Conservation (phyloP, 257 asterid genomes). For the Capsicum pubescens region DNA sequence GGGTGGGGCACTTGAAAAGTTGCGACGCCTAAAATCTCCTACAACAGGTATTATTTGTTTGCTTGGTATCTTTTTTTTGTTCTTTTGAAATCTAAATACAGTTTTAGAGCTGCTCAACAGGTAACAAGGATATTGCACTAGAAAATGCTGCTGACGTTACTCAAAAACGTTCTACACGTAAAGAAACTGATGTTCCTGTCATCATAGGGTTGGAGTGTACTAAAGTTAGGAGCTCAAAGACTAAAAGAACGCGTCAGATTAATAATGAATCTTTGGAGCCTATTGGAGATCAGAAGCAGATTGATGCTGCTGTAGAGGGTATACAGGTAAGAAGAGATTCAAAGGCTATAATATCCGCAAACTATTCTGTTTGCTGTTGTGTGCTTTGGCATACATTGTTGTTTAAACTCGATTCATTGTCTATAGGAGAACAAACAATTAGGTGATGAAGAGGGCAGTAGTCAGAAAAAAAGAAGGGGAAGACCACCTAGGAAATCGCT, state of each 20-base stretch:
- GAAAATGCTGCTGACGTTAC: conserved; percentile 45
- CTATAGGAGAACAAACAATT: conserved; percentile 47
- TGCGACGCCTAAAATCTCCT: conserved; percentile 26
- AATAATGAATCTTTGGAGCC: conserved; percentile 38
- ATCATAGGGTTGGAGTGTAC: conserved; percentile 69
- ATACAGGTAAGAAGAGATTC: conserved; percentile 45
- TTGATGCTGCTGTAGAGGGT: conserved; percentile 35
- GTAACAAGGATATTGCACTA: conserved; percentile 43
- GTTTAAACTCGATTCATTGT: neutral
- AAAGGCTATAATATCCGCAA: neutral
- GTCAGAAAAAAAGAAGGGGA: conserved; percentile 53
- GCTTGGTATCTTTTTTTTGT: neutral
- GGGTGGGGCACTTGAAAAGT: conserved; percentile 35
- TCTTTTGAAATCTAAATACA: conserved; percentile 31
- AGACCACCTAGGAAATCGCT: conserved; percentile 51
- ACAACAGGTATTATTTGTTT: conserved; percentile 20
- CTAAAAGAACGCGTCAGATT: conserved; percentile 34
- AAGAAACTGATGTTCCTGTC: conserved; percentile 46
- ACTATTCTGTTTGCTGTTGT: neutral
- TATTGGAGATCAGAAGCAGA: conserved; percentile 43
- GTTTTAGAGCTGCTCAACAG: conserved; percentile 44
- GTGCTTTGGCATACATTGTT: neutral
- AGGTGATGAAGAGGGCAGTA: conserved; percentile 36
- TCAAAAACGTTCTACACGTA: conserved; percentile 39
- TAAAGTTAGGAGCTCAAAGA: conserved; percentile 44